Conservation (phyloP, 176 grass and related monocot species). For the Tillandsia leiboldiana region DNA sequence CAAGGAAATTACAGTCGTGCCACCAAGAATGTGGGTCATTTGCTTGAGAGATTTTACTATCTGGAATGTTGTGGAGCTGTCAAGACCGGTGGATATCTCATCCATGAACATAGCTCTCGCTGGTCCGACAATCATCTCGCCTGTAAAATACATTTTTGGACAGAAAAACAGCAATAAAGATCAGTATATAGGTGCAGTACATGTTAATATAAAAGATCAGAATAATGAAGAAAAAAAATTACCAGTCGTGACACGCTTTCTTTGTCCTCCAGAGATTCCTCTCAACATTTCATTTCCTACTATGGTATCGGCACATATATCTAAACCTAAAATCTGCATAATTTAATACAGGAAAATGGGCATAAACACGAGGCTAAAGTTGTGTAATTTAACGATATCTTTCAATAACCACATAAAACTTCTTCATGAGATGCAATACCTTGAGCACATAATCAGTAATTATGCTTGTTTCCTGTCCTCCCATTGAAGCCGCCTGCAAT, state of each 20-base stretch:
- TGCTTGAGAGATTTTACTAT: constrained; percentile 51
- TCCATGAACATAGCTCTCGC: constrained; percentile 55
- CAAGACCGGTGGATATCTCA: constrained; percentile 64
- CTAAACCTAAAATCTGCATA: constrained; percentile 59
- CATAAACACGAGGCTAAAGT: background rate
- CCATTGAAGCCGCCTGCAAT: constrained; percentile 50
- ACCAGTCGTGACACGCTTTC: constrained; percentile 91
- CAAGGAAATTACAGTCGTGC: constrained; percentile 46
- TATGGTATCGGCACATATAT: constrained; percentile 69
- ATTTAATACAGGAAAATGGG: background rate
- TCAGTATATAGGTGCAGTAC: background rate
- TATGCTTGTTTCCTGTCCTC: constrained; percentile 61
- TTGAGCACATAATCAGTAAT: constrained; percentile 77
- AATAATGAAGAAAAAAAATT: constrained; percentile 2
- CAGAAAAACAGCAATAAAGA: too few relatives aligned
- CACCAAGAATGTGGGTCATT: constrained; percentile 36
- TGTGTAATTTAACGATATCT: background rate
- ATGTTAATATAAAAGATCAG: background rate
- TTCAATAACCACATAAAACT: background rate
- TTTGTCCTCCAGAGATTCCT: constrained; percentile 79
- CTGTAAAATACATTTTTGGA: constrained; percentile 14
- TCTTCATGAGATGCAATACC: constrained; percentile 23
- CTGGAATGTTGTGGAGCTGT: constrained; percentile 60
- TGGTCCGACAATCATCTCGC: constrained; percentile 64
- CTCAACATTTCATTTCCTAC: constrained; percentile 75